Evolutionary conservation across 306 rosid species (phyloP).

Genomic region (Phaseolus lunatus): DNA sequence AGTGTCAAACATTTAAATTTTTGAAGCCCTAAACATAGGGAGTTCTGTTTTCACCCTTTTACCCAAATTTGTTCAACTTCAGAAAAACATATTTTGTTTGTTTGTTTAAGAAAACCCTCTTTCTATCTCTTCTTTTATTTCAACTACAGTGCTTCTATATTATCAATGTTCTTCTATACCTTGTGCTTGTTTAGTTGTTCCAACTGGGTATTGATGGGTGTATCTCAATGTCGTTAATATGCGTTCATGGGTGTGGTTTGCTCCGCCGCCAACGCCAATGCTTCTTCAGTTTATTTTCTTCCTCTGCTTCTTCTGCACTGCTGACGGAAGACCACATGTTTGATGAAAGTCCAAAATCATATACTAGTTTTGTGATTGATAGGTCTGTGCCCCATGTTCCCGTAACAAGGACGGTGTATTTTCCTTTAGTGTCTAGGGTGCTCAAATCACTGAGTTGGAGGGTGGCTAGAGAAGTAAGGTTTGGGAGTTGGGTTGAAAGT

Average conservation of each 20-base stretch:
- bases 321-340: constrained; percentile 52
- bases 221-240: constrained; percentile 49
- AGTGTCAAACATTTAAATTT: too few relatives aligned
- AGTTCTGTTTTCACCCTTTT: too few relatives aligned
- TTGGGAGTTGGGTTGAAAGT: constrained; percentile 52
- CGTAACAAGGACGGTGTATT: constrained; percentile 25
- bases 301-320: constrained; percentile 54
- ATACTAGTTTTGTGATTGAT: constrained; percentile 17
- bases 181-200: constrained; percentile 14
- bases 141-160: neutral
- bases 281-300: constrained; percentile 41
- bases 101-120: neutral
- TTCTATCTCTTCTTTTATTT: neutral
- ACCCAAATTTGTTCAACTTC: too few relatives aligned
- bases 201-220: constrained; percentile 52
- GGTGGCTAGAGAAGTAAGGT: constrained; percentile 53
- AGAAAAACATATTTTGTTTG: neutral
- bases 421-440: constrained; percentile 53
- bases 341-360: constrained; percentile 54
- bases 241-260: constrained; percentile 35
- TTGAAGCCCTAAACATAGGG: too few relatives aligned
- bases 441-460: constrained; percentile 64
- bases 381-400: neutral
- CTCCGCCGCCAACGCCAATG: constrained; percentile 32
- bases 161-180: neutral